Conservation (phyloP, 495 filamentous ascomycete genomes). For the Hyaloscypha finlandica region DNA sequence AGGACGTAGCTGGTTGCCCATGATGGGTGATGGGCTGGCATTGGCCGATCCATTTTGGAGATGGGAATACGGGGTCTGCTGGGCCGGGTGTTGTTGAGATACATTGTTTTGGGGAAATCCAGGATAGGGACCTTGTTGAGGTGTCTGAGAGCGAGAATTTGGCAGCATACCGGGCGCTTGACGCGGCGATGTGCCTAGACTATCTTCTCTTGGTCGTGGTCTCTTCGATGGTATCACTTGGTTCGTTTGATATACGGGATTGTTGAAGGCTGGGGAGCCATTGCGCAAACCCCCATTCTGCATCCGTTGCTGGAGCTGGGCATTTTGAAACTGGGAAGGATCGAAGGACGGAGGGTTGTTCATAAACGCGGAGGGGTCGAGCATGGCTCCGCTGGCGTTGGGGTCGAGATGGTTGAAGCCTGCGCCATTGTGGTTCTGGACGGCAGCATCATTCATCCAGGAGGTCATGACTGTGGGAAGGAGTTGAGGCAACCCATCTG, state of each 20-base stretch:
- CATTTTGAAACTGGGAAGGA: conserved; percentile 54
- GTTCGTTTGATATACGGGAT: conserved; percentile 75
- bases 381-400: conserved; percentile 52
- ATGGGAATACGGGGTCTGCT: conserved; percentile 74
- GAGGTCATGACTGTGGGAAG: conserved; percentile 70
- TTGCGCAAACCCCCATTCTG: conserved; percentile 84
- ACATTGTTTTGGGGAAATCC: conserved; percentile 60
- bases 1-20: conserved; percentile 71
- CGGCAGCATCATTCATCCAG: conserved; percentile 77
- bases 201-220: conserved; percentile 80
- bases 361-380: conserved; percentile 57
- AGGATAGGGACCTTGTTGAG: conserved; percentile 69
- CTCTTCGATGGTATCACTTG: conserved; percentile 86
- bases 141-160: conserved; percentile 89
- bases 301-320: conserved; percentile 65
- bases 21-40: conserved; percentile 83
- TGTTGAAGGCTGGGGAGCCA: conserved; percentile 68
- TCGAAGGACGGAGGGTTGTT: conserved; percentile 50
- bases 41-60: conserved; percentile 79
- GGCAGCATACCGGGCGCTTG: conserved; percentile 72
- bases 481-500: conserved; percentile 58
- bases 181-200: conserved; percentile 77
- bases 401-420: conserved; percentile 67
- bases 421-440: conserved; percentile 76
- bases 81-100: conserved; percentile 58